Percentiles rank a stretch among this genome's conserved stretches.
Conservation (phyloP, 768 basidiomycete species). For the Hygrophoropsis aurantiaca region DNA sequence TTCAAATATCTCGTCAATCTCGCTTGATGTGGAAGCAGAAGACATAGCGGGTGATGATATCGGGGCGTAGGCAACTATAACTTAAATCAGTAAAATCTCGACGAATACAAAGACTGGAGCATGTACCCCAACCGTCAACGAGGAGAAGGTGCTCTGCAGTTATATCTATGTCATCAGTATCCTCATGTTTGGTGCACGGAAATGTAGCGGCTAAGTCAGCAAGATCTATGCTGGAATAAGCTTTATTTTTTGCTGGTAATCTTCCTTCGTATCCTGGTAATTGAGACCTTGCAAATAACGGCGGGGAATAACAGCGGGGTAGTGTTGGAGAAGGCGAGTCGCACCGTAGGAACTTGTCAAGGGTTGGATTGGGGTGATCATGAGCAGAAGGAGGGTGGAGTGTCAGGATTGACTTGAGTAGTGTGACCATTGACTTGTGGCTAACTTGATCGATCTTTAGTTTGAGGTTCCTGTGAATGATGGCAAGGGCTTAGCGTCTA, state of each 20-base stretch:
- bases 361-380: slow-evolving; percentile 10
- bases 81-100: slow-evolving; percentile 20
- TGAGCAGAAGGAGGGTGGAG: slow-evolving; percentile 14
- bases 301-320: slow-evolving; percentile 35
- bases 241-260: neutral
- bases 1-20: slow-evolving; percentile 53
- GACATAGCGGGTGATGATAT: slow-evolving; percentile 42
- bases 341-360: slow-evolving; percentile 29
- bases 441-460: slow-evolving; percentile 28
- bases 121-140: slow-evolving; percentile 67
- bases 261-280: neutral
- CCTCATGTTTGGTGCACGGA: slow-evolving; percentile 24
- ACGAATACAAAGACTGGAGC: slow-evolving; percentile 8
- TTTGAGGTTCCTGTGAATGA: slow-evolving; percentile 29
- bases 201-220: slow-evolving; percentile 28
- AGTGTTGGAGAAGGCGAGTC: slow-evolving; percentile 25
- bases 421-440: slow-evolving; percentile 16
- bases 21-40: slow-evolving; percentile 41
- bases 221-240: slow-evolving; percentile 10
- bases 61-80: slow-evolving; percentile 33
- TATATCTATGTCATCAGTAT: slow-evolving; percentile 44
- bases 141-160: slow-evolving; percentile 53
- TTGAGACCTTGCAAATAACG: slow-evolving; percentile 38
- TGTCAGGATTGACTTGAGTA: slow-evolving; percentile 26
- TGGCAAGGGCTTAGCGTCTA: neutral